Evolutionary conservation across 495 filamentous ascomycete genomes (phyloP), one percentile per base, ranked within the genome.

Genomic region (Podospora pseudopauciseta): DNA sequence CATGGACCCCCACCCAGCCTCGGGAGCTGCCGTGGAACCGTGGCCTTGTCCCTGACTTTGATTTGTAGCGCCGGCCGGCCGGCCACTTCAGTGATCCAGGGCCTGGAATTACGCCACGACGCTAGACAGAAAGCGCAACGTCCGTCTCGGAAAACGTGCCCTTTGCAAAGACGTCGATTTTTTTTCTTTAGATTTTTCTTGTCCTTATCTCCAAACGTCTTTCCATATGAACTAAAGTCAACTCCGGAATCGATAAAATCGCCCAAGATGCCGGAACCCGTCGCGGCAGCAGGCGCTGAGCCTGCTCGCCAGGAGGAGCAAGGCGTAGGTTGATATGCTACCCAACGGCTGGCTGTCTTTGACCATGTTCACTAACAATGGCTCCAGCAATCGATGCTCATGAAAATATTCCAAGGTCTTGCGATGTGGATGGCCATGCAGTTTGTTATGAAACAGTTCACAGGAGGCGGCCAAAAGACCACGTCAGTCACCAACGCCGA

Each of bases 391-490:
- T 81, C 81, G 44, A 65, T 78, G 53, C 66, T 82, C 30, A 69
- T 5, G 56, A 84, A 79, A 66, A 72, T 84, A 19, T 49, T 77
- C 58, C 79, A 82, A 67, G 74, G 72, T n/a, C 65, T 79, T 23
- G 76, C 72, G 27, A 77, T 84, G 67, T 84, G 76, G 74, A 76
- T 80, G 69, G 80, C 77, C n/a, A 74, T 84, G 70, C 81, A 84
- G 66, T 74, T 84, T 44, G 66, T 78, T 55, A 78, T 83, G 76
- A 82, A 80, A 67, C 80, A 83, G 70, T 75, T 80, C 65, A 70
- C 76, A 16, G 85, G 84, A 28, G 83, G 85, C 69, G 73, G 73
- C 20, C 77, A 78, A 53, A 79, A 77, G 65, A 85, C 77, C 49
- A 79, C 83, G 2, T 75, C 75, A 15, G 74, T 84, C 44, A 81